Evolutionary conservation across 768 basidiomycete species (phyloP).

Genomic region (Rubroboletus satanas): DNA sequence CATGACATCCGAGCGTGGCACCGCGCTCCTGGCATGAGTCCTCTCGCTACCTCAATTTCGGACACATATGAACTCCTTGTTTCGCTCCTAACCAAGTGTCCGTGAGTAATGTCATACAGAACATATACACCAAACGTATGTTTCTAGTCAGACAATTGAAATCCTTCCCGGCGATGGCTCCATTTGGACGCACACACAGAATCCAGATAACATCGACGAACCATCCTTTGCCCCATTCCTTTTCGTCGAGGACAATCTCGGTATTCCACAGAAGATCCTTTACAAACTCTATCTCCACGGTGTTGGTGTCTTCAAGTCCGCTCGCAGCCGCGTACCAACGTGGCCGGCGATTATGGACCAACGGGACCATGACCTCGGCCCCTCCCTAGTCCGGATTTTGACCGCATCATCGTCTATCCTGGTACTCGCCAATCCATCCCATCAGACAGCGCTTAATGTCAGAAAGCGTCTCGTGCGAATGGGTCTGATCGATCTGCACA

Average conservation of each 20-base stretch:
- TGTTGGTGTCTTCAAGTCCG: conserved; percentile 32
- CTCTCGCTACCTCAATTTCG: background rate
- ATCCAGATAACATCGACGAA: conserved; percentile 16
- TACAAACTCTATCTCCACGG: conserved; percentile 50
- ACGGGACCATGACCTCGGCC: conserved; percentile 1
- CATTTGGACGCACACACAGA: conserved; percentile 37
- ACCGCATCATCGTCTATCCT: conserved; percentile 43
- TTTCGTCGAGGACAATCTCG: conserved; percentile 55
- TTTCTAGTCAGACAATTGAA: conserved; percentile 45
- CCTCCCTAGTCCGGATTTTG: conserved; percentile 16
- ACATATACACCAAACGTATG: background rate
- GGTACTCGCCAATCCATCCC: conserved; percentile 64
- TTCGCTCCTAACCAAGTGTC: conserved; percentile 21
- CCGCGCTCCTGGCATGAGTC: background rate
- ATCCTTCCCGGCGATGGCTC: conserved; percentile 56
- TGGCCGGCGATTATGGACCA: background rate
- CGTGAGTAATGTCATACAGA: conserved; percentile 20
- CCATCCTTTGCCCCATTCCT: conserved; percentile 46
- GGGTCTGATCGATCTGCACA: conserved; percentile 33
- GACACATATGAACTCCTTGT: conserved; percentile 21
- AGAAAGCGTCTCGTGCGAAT: conserved; percentile 51
- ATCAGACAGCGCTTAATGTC: conserved; percentile 62
- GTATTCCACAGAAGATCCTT: conserved; percentile 58
- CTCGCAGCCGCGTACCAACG: conserved; percentile 11
- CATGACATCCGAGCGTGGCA: background rate